phyloP scores from a whole-genome alignment of 768 basidiomycete species.

The Mycena haematopus region DNA sequence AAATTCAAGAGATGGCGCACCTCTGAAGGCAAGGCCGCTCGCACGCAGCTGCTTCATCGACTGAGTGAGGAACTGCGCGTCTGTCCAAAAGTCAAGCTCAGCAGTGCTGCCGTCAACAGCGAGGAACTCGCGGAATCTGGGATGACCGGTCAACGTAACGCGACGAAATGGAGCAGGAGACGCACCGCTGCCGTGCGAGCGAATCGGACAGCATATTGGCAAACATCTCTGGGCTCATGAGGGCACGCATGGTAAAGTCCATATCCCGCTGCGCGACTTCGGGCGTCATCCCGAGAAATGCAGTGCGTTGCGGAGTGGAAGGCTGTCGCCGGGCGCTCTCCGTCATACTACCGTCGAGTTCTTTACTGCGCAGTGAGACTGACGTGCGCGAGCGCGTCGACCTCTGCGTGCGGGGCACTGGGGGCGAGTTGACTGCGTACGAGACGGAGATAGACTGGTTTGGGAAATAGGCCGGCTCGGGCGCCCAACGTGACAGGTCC shows the following conservation, averaged over 20 bases:
- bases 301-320: background rate
- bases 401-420: background rate
- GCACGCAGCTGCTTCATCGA: conserved; percentile 7
- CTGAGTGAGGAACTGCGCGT: conserved; percentile 21
- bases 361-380: conserved; percentile 8
- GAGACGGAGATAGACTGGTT: conserved; percentile 10
- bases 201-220: conserved; percentile 22
- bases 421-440: no score
- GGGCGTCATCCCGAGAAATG: conserved; percentile 16
- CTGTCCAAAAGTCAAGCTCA: conserved; percentile 25
- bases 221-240: conserved; percentile 28
- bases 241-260: conserved; percentile 23
- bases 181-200: conserved; percentile 23
- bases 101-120: conserved; percentile 5
- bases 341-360: no score
- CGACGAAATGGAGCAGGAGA: background rate
- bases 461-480: conserved; percentile 19
- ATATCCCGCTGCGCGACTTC: conserved; percentile 25
- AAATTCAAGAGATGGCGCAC: background rate
- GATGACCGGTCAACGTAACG: background rate
- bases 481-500: conserved; percentile 24
- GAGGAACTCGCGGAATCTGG: conserved; percentile 28
- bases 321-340: background rate
- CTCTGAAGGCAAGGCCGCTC: conserved; percentile 14
- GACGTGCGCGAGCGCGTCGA: conserved; percentile 18